Percentiles rank a stretch among this genome's conserved stretches.
Evolutionary conservation across 1,139 yeast species (phyloP).

Genomic region (Chernovozyma aurita): DNA sequence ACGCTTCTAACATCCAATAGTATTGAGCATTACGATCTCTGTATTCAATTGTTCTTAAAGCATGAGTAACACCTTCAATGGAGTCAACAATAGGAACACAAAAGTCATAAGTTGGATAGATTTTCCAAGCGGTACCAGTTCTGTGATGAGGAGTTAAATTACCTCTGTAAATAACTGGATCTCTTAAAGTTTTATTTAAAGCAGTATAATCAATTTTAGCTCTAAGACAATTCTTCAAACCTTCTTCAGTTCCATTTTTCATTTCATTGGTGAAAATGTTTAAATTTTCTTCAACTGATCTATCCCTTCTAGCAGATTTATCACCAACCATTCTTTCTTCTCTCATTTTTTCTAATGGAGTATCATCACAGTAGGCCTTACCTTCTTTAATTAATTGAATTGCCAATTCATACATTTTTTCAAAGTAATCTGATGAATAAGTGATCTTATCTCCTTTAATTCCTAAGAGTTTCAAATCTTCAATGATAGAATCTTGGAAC

Average conservation of each 20-base stretch:
- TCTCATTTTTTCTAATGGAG: conserved; percentile 91
- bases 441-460: conserved; percentile 85
- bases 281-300: conserved; percentile 87
- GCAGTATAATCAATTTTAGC: conserved; percentile 92
- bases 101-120: conserved; percentile 97
- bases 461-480: conserved; percentile 83
- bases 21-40: conserved; percentile 97
- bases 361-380: conserved; percentile 94
- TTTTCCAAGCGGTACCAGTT: conserved; percentile 87
- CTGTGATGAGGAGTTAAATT: conserved; percentile 96
- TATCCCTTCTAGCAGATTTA: conserved; percentile 83
- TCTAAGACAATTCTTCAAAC: conserved; percentile 84
- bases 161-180: conserved; percentile 95
- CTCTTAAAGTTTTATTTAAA: conserved; percentile 90
- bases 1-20: conserved; percentile 86
- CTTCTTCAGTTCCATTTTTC: conserved; percentile 89
- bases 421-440: conserved; percentile 89
- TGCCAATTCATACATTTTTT: conserved; percentile 82
- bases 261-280: conserved; percentile 80
- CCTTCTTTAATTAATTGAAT: conserved; percentile 86
- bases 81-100: conserved; percentile 96
- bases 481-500: conserved; percentile 87
- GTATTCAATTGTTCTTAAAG: conserved; percentile 94
- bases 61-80: conserved; percentile 94
- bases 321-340: conserved; percentile 98